Base-by-base conservation (phyloP, 78 protist genomes). In the Tieghemostelium lacteum region DNA sequence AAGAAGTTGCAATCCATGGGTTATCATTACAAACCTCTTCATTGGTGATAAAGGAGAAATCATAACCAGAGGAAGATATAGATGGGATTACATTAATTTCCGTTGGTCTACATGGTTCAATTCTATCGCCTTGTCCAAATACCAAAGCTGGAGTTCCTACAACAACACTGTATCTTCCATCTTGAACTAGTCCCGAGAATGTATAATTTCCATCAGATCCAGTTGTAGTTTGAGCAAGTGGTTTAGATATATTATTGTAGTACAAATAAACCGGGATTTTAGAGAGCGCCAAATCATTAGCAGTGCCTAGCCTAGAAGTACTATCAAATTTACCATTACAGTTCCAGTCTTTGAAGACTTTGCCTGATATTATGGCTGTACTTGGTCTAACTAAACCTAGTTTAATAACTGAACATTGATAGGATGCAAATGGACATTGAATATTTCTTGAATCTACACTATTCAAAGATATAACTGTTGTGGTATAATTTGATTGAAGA, bases 41-140 rank as follows among this genome's bases (percentile, higher is more conserved):
- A 65, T 77, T 69, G 10, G 87, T 77, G 17, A 77, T 77, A 42
- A 77, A 77, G 1, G 75, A 63, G 75, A 77, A 77, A 34, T 77
- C 75, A 55, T n/a, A 5, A 57, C 63, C 63, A 71, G 2, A 1
- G 19, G 22, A 5, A 7, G 29, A 4, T 7, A 16, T 28, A 58
- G 50, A 60, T 12, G 26, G 33, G 28, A 54, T 45, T 0, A 58
- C 36, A 1, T 31, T 28, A 19, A 34, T 33, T 29, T 55, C 66
- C 1, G 55, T 29, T 12, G 39, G 5, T 7, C 4, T 45, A 65
- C 87, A 77, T 17, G 64, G 2, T 52, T 77, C 74, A 36, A 77
- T 66, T 36, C 37, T 49, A 77, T 69, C 74, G 7, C 42, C 40
- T 2, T 54, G 17, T 20, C 67, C 58, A 1, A 61, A 52, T 42